phyloP scores from a whole-genome alignment of 208 protist species.

The Trypanosoma congolense region DNA sequence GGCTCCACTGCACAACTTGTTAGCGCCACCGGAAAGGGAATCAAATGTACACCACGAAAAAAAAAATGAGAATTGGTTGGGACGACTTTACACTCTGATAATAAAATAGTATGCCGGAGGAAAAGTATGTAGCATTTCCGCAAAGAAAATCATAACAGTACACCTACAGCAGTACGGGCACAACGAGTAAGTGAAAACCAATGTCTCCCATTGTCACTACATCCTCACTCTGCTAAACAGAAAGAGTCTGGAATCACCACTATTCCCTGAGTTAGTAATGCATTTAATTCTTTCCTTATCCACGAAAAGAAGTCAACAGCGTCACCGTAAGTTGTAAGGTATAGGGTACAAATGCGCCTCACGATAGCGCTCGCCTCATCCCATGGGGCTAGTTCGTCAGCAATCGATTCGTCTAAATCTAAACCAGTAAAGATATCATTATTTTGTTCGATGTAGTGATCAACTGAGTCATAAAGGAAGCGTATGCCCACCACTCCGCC shows the following conservation, averaged over 20 bases:
- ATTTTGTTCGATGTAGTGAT: slow-evolving; percentile 12
- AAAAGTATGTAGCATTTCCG: too few species aligned
- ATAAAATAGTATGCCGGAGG: too few species aligned
- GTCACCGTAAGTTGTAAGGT: slow-evolving; percentile 9
- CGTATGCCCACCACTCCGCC: slow-evolving; percentile 19
- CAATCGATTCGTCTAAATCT: neutral
- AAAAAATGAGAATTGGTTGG: too few species aligned
- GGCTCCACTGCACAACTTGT: too few species aligned
- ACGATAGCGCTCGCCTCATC: slow-evolving; percentile 13
- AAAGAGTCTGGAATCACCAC: slow-evolving; percentile 4
- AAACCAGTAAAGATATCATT: neutral
- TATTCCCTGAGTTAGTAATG: slow-evolving; percentile 9
- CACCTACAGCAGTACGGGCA: too few species aligned
- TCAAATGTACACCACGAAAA: too few species aligned
- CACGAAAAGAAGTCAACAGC: slow-evolving; percentile 13
- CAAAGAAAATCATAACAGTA: too few species aligned
- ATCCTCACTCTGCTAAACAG: neutral
- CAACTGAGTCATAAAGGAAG: slow-evolving; percentile 26
- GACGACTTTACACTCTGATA: too few species aligned
- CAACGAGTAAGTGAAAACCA: too few species aligned
- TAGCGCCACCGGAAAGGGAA: too few species aligned
- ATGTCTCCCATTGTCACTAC: too few species aligned
- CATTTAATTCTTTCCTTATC: slow-evolving; percentile 14
- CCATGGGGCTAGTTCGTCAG: slow-evolving; percentile 17
- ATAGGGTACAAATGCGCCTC: slow-evolving; percentile 4